These are phyloP conservation scores for Geranium brycei DNA, from an alignment of 345 rosid genomes.

Conservation along the genomic window DNA sequence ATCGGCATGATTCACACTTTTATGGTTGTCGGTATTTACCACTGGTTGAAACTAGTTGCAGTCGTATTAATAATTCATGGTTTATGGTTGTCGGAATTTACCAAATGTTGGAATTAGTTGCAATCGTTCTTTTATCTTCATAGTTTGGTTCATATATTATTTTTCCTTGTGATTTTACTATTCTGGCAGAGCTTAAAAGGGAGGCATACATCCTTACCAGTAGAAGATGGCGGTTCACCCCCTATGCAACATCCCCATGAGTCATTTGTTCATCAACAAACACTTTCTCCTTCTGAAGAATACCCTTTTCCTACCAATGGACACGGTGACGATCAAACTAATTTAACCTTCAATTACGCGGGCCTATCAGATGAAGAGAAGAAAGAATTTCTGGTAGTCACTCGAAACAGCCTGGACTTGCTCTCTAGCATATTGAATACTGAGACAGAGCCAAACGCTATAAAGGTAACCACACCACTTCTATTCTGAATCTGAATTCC, in stretches of 20 bases:
- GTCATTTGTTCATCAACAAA: constrained; percentile 38
- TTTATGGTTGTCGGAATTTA: too few relatives aligned
- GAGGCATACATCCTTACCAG: constrained; percentile 17
- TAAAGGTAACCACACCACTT: constrained; percentile 29
- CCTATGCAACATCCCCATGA: constrained; percentile 30
- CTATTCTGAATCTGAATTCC: background rate
- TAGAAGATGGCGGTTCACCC: constrained; percentile 20
- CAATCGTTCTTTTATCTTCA: too few relatives aligned
- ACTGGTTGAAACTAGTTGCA: too few relatives aligned
- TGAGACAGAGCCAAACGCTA: constrained; percentile 37
- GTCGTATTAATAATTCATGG: too few relatives aligned
- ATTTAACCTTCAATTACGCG: constrained; percentile 24
- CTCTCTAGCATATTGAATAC: constrained; percentile 60
- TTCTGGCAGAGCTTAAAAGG: constrained; percentile 40
- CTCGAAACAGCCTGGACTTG: constrained; percentile 63
- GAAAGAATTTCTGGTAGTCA: constrained; percentile 44
- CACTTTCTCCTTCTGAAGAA: constrained; percentile 42
- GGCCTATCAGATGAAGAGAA: constrained; percentile 38
- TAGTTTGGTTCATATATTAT: constrained; percentile 1
- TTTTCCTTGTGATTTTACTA: background rate
- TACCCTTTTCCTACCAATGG: constrained; percentile 35
- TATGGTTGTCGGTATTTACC: too few relatives aligned
- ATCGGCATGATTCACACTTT: too few relatives aligned
- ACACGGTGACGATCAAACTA: constrained; percentile 15
- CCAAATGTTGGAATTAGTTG: too few relatives aligned